phyloP scores from a whole-genome alignment of 805 yeast species.

The Spathaspora arborariae region DNA sequence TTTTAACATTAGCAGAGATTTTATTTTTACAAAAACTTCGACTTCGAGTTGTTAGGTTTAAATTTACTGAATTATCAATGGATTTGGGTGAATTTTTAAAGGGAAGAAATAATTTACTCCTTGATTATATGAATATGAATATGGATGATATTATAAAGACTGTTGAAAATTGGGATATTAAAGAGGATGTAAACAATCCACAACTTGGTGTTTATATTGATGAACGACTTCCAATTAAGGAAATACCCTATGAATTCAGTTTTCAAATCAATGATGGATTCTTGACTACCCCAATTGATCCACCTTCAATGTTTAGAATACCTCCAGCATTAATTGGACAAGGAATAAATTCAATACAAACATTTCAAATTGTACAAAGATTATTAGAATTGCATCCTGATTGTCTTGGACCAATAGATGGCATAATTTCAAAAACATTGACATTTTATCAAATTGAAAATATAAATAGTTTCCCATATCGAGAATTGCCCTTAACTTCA shows the following conservation, averaged over 20 bases:
- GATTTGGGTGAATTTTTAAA: neutral
- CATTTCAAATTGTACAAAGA: neutral
- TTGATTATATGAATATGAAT: neutral
- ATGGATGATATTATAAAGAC: neutral
- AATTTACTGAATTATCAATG: conserved; percentile 3
- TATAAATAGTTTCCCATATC: neutral
- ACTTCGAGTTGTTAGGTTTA: conserved; percentile 4
- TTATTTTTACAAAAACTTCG: conserved; percentile 1
- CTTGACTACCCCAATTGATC: neutral
- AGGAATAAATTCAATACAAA: neutral
- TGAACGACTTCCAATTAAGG: conserved; percentile 3
- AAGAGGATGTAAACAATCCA: conserved; percentile 2
- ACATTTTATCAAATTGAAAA: neutral
- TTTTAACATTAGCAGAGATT: neutral
- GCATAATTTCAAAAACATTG: neutral
- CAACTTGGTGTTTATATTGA: conserved; percentile 3
- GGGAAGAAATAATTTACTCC: neutral
- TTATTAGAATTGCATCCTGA: neutral
- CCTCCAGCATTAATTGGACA: neutral
- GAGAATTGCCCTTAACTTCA: neutral
- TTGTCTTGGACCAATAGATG: neutral
- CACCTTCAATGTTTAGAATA: neutral
- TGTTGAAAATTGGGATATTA: neutral
- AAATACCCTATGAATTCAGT: neutral
- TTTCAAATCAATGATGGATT: neutral